Evolutionary conservation across 2,329 filamentous ascomycete species (phyloP).

Genomic region (Passalora sequoiae): DNA sequence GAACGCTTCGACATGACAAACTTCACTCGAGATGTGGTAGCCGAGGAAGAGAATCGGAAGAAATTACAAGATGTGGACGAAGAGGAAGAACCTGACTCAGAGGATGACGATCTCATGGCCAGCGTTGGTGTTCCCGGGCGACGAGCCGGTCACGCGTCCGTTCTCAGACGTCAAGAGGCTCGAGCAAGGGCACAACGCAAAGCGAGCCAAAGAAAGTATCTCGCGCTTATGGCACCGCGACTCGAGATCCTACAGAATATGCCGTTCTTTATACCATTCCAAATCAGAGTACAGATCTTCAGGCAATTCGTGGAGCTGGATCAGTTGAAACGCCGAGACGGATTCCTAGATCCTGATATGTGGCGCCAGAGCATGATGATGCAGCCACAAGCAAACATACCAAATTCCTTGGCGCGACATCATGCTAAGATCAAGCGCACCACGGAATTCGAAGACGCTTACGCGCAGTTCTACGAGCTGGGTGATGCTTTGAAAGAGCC

Average conservation of each 20-base stretch:
- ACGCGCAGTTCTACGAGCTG: slow-evolving; percentile 72
- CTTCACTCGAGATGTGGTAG: slow-evolving; percentile 79
- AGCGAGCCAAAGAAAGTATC: slow-evolving; percentile 62
- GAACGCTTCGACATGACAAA: slow-evolving; percentile 75
- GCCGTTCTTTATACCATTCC: slow-evolving; percentile 93
- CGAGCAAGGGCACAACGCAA: slow-evolving; percentile 61
- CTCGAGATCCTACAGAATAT: slow-evolving; percentile 90
- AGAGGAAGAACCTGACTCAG: slow-evolving; percentile 49
- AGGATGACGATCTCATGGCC: slow-evolving; percentile 38
- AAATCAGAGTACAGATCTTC: slow-evolving; percentile 86
- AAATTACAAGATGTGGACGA: slow-evolving; percentile 61
- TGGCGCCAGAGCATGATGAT: slow-evolving; percentile 57
- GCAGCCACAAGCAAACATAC: slow-evolving; percentile 24
- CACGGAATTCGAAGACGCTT: slow-evolving; percentile 79
- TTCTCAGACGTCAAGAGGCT: slow-evolving; percentile 45
- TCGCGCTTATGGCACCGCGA: slow-evolving; percentile 77
- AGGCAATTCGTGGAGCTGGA: slow-evolving; percentile 85
- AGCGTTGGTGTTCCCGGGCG: slow-evolving; percentile 28
- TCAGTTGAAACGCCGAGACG: slow-evolving; percentile 63
- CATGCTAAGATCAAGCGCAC: slow-evolving; percentile 75
- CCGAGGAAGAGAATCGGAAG: slow-evolving; percentile 75
- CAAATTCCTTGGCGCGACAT: slow-evolving; percentile 50
- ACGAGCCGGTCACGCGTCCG: slow-evolving; percentile 12
- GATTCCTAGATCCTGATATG: slow-evolving; percentile 64
- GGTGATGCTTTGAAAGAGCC: slow-evolving; percentile 85